A percentile compares a stretch with the other conserved stretches of the same genome.
Conservation (phyloP, 306 rosid genomes). For the Geum urbanum region DNA sequence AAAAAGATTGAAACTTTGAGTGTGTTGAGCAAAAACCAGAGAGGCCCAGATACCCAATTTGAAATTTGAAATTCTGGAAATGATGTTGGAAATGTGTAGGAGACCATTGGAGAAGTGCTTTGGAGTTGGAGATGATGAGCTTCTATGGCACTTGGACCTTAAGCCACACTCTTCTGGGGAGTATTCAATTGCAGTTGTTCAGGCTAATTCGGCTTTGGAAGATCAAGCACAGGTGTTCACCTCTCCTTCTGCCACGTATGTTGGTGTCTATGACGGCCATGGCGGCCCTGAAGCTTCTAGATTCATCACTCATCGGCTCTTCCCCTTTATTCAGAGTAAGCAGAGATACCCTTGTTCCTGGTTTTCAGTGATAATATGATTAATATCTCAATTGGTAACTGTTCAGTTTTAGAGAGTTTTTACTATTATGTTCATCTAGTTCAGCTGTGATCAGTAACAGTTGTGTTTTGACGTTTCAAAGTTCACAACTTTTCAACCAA, state of each 20-base stretch:
- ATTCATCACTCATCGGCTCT: slow-evolving; percentile 47
- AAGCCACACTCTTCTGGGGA: slow-evolving; percentile 87
- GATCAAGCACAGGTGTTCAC: slow-evolving; percentile 90
- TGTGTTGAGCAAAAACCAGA: not conserved
- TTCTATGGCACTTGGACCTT: slow-evolving; percentile 81
- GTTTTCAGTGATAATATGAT: not conserved
- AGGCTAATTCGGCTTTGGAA: slow-evolving; percentile 78
- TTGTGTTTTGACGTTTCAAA: not conserved
- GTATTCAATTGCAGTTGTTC: slow-evolving; percentile 90
- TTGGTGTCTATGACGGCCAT: slow-evolving; percentile 71
- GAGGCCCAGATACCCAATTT: slow-evolving; percentile 5
- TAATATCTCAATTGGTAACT: not conserved
- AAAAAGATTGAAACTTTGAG: not conserved
- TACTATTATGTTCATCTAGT: not conserved
- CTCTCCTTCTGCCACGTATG: slow-evolving; percentile 67
- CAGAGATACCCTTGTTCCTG: not conserved
- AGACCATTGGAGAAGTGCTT: slow-evolving; percentile 58
- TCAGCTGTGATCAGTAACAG: not conserved
- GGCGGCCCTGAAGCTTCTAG: slow-evolving; percentile 75
- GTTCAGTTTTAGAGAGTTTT: not conserved
- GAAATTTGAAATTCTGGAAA: slow-evolving; percentile 9
- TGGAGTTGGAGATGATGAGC: slow-evolving; percentile 52
- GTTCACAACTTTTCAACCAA: not conserved
- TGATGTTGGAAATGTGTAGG: slow-evolving; percentile 58
- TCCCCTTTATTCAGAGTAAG: slow-evolving; percentile 50